Evolutionary conservation across 495 filamentous ascomycete genomes (phyloP).

Genomic region (Aspergillus incahuasiensis): DNA sequence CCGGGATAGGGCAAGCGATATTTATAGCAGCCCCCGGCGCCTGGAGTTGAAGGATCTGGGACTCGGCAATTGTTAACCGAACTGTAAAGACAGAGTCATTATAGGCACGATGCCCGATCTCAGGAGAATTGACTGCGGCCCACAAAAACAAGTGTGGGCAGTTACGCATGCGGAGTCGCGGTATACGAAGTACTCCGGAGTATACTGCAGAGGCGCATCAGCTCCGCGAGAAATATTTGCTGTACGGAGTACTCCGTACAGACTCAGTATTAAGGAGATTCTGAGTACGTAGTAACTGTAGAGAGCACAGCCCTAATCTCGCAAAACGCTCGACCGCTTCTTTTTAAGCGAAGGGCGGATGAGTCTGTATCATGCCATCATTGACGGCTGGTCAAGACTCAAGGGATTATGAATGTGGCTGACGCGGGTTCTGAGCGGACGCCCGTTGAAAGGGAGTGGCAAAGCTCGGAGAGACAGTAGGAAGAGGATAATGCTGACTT

Average conservation of each 20-base stretch:
- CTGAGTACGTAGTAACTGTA: background rate
- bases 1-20: background rate
- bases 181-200: too few relatives aligned
- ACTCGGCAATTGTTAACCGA: background rate
- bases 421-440: background rate
- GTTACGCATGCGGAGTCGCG: conserved; percentile 7
- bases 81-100: background rate
- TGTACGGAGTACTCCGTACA: background rate
- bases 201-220: background rate
- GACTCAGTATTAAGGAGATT: background rate
- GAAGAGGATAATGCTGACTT: background rate
- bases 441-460: background rate
- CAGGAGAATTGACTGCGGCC: background rate
- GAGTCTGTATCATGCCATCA: background rate
- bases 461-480: background rate
- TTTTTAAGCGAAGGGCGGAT: background rate
- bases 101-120: background rate
- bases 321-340: conserved; percentile 2
- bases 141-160: background rate
- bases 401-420: background rate
- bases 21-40: background rate
- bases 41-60: background rate
- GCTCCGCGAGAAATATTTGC: background rate
- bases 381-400: background rate
- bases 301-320: background rate